A percentile compares a stretch with the other conserved stretches of the same genome.
These are phyloP conservation scores for Umbilicus rupestris DNA, from an alignment of 164 flowering plant genomes.

Conservation along the genomic window DNA sequence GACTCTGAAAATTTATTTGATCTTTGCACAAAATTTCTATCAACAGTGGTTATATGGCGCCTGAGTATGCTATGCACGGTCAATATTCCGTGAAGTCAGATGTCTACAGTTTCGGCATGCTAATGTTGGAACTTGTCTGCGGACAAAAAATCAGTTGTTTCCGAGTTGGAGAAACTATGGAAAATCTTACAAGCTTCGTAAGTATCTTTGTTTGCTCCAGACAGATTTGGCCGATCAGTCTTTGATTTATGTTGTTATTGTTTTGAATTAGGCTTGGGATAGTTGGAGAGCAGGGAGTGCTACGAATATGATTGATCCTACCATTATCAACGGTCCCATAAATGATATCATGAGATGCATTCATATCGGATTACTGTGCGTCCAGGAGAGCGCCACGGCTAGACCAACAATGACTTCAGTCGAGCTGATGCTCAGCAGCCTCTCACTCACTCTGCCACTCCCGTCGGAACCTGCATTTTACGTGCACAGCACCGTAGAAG, in stretches of 20 bases:
- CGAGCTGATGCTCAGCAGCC: slow-evolving; percentile 16
- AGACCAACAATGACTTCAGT: slow-evolving; percentile 25
- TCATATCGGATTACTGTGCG: slow-evolving; percentile 21
- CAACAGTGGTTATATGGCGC: slow-evolving; percentile 17
- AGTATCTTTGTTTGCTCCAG: not conserved
- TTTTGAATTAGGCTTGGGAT: slow-evolving; percentile 4
- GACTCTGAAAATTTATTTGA: too few species aligned
- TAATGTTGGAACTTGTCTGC: slow-evolving; percentile 20
- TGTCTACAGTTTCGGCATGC: slow-evolving; percentile 25
- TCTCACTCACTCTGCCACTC: slow-evolving; percentile 12
- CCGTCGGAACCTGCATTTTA: slow-evolving; percentile 13
- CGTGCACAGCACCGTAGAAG: not conserved
- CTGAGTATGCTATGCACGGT: slow-evolving; percentile 19
- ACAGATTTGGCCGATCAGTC: not conserved
- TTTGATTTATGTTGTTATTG: not conserved
- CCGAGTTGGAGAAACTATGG: not conserved
- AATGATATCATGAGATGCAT: slow-evolving; percentile 22
- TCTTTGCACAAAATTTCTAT: not conserved
- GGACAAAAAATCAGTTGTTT: slow-evolving; percentile 9
- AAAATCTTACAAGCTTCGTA: slow-evolving; percentile 8
- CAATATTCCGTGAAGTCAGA: slow-evolving; percentile 21
- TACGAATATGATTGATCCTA: slow-evolving; percentile 5
- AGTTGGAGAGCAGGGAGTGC: slow-evolving; percentile 8
- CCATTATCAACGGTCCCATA: slow-evolving; percentile 2
- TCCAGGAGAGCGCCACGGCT: slow-evolving; percentile 16